Conservation (phyloP, 305 asterid species). For the Solanum hybrid region DNA sequence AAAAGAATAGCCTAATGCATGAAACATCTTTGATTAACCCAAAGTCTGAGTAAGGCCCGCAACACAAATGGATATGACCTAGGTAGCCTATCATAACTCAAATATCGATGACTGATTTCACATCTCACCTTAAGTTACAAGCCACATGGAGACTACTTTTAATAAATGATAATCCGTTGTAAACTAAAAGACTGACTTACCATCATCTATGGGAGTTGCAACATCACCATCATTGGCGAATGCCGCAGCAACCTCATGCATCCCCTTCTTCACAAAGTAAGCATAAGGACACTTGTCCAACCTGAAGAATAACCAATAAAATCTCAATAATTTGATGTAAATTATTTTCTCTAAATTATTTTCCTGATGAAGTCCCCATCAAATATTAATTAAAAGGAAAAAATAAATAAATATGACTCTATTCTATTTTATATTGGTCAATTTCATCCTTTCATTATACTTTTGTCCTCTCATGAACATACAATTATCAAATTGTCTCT, state of each 20-base stretch:
- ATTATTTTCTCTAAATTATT: neutral
- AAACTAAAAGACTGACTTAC: conserved; percentile 1
- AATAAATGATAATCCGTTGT: neutral
- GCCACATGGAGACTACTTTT: neutral
- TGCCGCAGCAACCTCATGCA: neutral
- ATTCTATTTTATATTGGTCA: neutral
- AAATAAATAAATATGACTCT: neutral
- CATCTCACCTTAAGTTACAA: neutral
- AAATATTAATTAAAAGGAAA: neutral
- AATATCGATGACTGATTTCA: neutral
- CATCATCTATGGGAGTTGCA: neutral
- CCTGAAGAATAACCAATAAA: neutral
- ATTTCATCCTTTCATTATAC: neutral
- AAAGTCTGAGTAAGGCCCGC: neutral
- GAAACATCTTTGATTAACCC: neutral
- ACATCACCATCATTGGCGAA: conserved; percentile 18
- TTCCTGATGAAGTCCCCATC: neutral
- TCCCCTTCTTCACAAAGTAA: neutral
- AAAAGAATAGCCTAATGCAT: neutral
- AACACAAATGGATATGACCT: neutral
- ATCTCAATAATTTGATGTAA: neutral
- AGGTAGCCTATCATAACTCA: neutral
- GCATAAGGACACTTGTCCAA: conserved; percentile 3
- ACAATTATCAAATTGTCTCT: neutral
- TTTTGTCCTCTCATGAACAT: neutral